Evolutionary conservation across 202 grass and related monocot genomes (phyloP).

Genomic region (Digitaria exilis): DNA sequence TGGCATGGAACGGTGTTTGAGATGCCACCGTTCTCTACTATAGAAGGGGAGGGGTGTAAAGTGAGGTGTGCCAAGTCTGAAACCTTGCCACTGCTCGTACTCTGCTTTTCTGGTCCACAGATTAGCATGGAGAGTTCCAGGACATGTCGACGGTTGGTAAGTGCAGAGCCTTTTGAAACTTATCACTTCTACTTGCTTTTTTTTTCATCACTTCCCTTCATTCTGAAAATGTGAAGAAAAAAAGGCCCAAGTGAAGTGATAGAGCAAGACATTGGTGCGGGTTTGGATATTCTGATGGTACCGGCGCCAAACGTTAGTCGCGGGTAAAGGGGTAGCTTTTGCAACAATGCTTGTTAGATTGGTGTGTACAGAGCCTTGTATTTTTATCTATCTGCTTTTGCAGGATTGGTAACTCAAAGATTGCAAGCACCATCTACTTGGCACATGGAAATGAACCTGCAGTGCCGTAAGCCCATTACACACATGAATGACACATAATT

Average conservation of each 20-base stretch:
- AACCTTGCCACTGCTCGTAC: background rate
- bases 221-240: too few relatives aligned
- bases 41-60: background rate
- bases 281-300: background rate
- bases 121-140: background rate
- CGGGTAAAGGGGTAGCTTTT: background rate
- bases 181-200: background rate
- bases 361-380: background rate
- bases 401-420: background rate
- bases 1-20: background rate
- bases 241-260: background rate
- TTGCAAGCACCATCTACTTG: background rate
- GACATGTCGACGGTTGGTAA: background rate
- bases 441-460: too few relatives aligned
- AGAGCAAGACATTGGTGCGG: background rate
- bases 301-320: background rate
- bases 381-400: background rate
- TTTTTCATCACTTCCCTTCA: background rate
- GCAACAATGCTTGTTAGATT: background rate
- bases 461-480: background rate
- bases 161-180: slow-evolving; percentile 15
- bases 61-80: background rate
- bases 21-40: background rate
- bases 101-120: background rate
- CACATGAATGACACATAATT: background rate